Evolutionary conservation across 495 filamentous ascomycete species (phyloP).

Genomic region (Aspergillus diversus): DNA sequence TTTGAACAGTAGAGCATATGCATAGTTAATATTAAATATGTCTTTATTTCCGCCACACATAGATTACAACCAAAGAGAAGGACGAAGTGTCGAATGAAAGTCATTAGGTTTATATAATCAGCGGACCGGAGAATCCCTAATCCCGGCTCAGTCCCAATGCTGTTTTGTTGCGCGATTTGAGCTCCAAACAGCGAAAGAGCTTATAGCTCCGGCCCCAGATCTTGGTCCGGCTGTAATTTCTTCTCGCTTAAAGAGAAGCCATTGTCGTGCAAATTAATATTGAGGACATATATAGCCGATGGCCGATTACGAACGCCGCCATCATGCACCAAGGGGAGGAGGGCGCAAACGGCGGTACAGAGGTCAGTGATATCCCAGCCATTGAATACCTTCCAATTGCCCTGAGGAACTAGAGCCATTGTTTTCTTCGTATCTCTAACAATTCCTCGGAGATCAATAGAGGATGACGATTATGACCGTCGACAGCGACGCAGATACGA

Average conservation of each 20-base stretch:
- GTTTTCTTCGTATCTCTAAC: slow-evolving; percentile 9
- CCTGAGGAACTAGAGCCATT: not conserved
- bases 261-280: not conserved
- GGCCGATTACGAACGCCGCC: slow-evolving; percentile 74
- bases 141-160: slow-evolving; percentile 18
- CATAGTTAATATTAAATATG: no score
- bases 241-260: not conserved
- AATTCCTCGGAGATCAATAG: slow-evolving; percentile 39
- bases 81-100: not conserved
- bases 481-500: slow-evolving; percentile 78
- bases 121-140: slow-evolving; percentile 26
- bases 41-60: no score
- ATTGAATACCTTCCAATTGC: slow-evolving; percentile 5
- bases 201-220: slow-evolving; percentile 9
- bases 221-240: not conserved
- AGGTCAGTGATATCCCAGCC: slow-evolving; percentile 43
- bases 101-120: slow-evolving; percentile 25
- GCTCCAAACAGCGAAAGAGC: slow-evolving; percentile 13
- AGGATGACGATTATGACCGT: slow-evolving; percentile 78
- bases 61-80: no score
- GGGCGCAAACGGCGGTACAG: slow-evolving; percentile 68
- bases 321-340: slow-evolving; percentile 59
- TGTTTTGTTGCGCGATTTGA: slow-evolving; percentile 26
- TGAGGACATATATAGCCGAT: slow-evolving; percentile 43
- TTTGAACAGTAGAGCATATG: no score